Base-by-base conservation (phyloP, 768 basidiomycete species). In the Scleroderma citrinum region DNA sequence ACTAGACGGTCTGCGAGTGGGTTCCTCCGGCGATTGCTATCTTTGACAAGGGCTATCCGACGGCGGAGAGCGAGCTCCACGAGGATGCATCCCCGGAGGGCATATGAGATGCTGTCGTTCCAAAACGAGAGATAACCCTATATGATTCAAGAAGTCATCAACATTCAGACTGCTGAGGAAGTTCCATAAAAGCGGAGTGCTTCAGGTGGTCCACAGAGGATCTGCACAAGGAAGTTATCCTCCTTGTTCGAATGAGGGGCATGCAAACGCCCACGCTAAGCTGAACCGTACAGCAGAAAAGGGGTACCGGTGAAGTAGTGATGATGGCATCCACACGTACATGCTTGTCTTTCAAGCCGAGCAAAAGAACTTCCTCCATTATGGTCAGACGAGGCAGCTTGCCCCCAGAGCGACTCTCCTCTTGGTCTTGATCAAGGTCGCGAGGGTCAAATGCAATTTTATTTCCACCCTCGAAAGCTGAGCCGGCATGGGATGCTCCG, bases 61-160 rank as follows among this genome's bases (percentile, higher is more conserved):
- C 92, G 78, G 36, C 95, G 82, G n/a, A 99, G 80, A 1, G 95
- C 94, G 51, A 99, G 85, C 65, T 99, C 95, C 48, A 98, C 86
- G 53, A 99, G 80, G 60, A 99, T 97, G 67, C 95, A 97, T 5
- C 96, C 96, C n/a, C 96, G 83, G 2, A 99, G 78, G 13, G 95
- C 94, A 69, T 99, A 99, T 0, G 93, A 96, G 57, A 99, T 99
- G 70, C 97, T 98, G 75, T 99, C 95, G 71, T 98, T 98, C 95
- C 95, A 98, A 65, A 98, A 98, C 1, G 92, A 95, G 34, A 98
- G 81, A 68, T 98, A 96, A 31, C 94, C 94, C 81, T 85, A 57
- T 39, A 37, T 7, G 17, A 53, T 10, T 5, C 31, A 42, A 7
- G 7, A 40, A 37, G 12, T 14, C 41, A 37, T 64, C 40, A 61